Conservation (phyloP, 2,329 filamentous ascomycete species). For the Dactylella cylindrospora region DNA sequence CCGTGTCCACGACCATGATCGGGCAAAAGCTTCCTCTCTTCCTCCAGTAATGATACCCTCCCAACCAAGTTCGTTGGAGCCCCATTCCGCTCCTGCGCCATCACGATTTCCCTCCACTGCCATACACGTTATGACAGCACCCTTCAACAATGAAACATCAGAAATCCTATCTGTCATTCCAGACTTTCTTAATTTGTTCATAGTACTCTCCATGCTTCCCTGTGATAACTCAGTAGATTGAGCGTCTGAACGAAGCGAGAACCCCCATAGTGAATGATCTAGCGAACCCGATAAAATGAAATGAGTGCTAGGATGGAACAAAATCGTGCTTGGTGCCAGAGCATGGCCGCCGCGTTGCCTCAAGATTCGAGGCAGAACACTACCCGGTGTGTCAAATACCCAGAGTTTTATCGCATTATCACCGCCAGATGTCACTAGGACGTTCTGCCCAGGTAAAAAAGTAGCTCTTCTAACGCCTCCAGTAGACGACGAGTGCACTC, state of each 20-base stretch:
- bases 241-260: slow-evolving; percentile 89
- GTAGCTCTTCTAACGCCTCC: slow-evolving; percentile 85
- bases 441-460: slow-evolving; percentile 84
- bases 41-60: slow-evolving; percentile 96
- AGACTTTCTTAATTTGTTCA: slow-evolving; percentile 81
- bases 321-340: slow-evolving; percentile 75
- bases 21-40: slow-evolving; percentile 75
- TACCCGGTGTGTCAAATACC: slow-evolving; percentile 72
- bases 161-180: slow-evolving; percentile 66
- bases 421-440: slow-evolving; percentile 83
- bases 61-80: slow-evolving; percentile 67
- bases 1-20: slow-evolving; percentile 88
- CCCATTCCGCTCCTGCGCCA: slow-evolving; percentile 73
- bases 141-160: slow-evolving; percentile 64
- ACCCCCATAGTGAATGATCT: slow-evolving; percentile 92
- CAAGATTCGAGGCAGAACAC: slow-evolving; percentile 77
- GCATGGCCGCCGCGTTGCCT: slow-evolving; percentile 88
- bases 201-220: slow-evolving; percentile 55
- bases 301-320: slow-evolving; percentile 79
- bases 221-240: slow-evolving; percentile 94
- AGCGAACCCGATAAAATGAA: slow-evolving; percentile 72
- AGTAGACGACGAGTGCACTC: slow-evolving; percentile 78
- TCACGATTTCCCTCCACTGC: slow-evolving; percentile 91
- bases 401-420: slow-evolving; percentile 87
- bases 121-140: slow-evolving; percentile 86